These are phyloP conservation scores for Dactylellina sp. DNA, from an alignment of 2,329 filamentous ascomycete species.

Conservation along the genomic window DNA sequence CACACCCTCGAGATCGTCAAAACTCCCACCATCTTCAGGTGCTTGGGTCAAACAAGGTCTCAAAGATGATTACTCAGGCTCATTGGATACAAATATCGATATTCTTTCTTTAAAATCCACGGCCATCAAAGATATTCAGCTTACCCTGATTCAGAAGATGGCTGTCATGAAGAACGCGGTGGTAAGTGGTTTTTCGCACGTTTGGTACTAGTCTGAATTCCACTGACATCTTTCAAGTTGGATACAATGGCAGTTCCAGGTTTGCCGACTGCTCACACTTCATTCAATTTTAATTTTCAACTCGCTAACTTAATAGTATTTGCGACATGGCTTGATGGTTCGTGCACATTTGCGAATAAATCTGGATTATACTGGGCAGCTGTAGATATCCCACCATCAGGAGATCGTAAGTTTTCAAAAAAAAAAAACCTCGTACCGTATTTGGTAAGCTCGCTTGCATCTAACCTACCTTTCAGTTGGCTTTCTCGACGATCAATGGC, in stretches of 20 bases:
- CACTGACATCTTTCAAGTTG: slow-evolving; percentile 27
- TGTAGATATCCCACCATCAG: slow-evolving; percentile 49
- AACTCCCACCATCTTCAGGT: slow-evolving; percentile 37
- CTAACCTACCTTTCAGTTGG: slow-evolving; percentile 66
- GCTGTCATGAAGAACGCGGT: slow-evolving; percentile 81
- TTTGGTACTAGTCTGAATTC: neutral
- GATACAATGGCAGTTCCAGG: slow-evolving; percentile 78
- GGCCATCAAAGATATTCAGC: slow-evolving; percentile 12
- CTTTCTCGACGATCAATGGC: slow-evolving; percentile 49
- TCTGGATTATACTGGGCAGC: slow-evolving; percentile 64
- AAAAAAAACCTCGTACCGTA: slow-evolving; percentile 69
- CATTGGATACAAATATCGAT: slow-evolving; percentile 6
- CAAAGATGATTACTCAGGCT: slow-evolving; percentile 4
- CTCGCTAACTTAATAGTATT: slow-evolving; percentile 66
- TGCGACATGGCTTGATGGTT: slow-evolving; percentile 84
- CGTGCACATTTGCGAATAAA: slow-evolving; percentile 78
- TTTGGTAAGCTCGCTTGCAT: slow-evolving; percentile 76
- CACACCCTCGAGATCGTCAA: slow-evolving; percentile 31
- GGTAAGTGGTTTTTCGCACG: slow-evolving; percentile 63
- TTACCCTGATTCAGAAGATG: slow-evolving; percentile 76
- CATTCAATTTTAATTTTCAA: no score
- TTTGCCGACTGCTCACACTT: slow-evolving; percentile 13
- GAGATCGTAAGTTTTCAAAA: slow-evolving; percentile 65
- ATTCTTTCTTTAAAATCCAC: slow-evolving; percentile 1
- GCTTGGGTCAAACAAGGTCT: slow-evolving; percentile 26